Conservation (phyloP, 805 yeast genomes). For the Saccharomyces mikatae region DNA sequence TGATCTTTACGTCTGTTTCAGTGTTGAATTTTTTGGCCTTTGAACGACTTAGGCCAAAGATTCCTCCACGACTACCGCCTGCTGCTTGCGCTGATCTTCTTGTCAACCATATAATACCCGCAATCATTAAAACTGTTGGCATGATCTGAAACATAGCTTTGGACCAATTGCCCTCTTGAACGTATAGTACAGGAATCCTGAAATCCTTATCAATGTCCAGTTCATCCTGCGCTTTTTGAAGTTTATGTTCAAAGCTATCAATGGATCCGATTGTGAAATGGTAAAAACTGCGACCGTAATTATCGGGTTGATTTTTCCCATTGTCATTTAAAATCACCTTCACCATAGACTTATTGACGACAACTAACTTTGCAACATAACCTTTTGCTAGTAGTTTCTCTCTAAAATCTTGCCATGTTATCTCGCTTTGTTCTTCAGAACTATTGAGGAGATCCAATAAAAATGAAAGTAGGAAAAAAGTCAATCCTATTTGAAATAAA, state of each 20-base stretch:
- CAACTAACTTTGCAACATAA: conserved; percentile 61
- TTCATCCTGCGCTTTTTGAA: conserved; percentile 69
- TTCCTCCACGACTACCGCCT: conserved; percentile 57
- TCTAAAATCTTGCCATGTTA: conserved; percentile 90
- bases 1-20: conserved; percentile 82
- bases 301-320: conserved; percentile 43
- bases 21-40: conserved; percentile 87
- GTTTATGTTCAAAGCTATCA: conserved; percentile 74
- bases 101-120: conserved; percentile 79
- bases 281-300: conserved; percentile 31
- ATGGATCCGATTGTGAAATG: conserved; percentile 82
- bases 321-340: conserved; percentile 58
- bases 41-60: conserved; percentile 86
- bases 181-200: conserved; percentile 75
- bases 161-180: conserved; percentile 58
- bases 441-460: conserved; percentile 26
- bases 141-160: conserved; percentile 62
- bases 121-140: conserved; percentile 85
- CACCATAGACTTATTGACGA: conserved; percentile 71
- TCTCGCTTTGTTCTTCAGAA: conserved; percentile 38
- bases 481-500: conserved; percentile 30
- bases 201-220: conserved; percentile 51
- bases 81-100: conserved; percentile 45
- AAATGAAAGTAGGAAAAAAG: conserved; percentile 28
- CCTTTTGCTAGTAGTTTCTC: conserved; percentile 67